Evolutionary conservation across 208 protist species (phyloP), one percentile per base, ranked within the genome.

Genomic region (Strigomonas culicis): DNA sequence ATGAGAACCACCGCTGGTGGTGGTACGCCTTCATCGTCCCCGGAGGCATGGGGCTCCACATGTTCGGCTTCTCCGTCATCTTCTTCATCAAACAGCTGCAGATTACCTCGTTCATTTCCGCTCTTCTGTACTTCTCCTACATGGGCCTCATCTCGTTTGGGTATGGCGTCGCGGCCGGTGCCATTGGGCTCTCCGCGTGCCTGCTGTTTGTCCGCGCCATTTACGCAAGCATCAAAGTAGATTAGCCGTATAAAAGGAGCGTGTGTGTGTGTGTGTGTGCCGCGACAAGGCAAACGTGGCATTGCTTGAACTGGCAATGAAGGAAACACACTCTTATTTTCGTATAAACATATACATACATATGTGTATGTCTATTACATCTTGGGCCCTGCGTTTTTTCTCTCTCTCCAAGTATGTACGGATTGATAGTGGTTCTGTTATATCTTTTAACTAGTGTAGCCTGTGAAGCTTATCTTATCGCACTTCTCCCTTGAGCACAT

Each of bases 1-100:
- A 89, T 57, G 97, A 98, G 79, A 96, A 99, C 69, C 98, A 99
- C 76, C 86, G 93, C 50, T 99, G 98, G 98, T 99, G 98, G 98
- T 99, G 98, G 98, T 74, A 83, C 51, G 88, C 94, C 11, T 98
- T 98, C 76, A 73, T 98, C 25, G 92, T 92, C 1, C 84, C 94
- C 0, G 97, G 93, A 39, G 68, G 84, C 1, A 85, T 87, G 0
- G 94, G 94, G 6, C 4, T 98, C 15, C 98, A 98, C 71, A 66
- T 99, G 49, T 97, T 98, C 64, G 39, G 95, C 0, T 98, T 98
- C 69, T 79, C 79, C 11, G 43, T 98, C 24, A 89, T 86, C 58
- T 98, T 98, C 70, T 99, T 93, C 62, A 41, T 72, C 24, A 83
- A 77, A 2, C 71, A 85, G 36, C 75, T 98, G 0, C 62, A 74